Percentiles rank a stretch among this genome's conserved stretches.
Conservation (phyloP, 2,329 filamentous ascomycete species). For the Graphilbum sp. region DNA sequence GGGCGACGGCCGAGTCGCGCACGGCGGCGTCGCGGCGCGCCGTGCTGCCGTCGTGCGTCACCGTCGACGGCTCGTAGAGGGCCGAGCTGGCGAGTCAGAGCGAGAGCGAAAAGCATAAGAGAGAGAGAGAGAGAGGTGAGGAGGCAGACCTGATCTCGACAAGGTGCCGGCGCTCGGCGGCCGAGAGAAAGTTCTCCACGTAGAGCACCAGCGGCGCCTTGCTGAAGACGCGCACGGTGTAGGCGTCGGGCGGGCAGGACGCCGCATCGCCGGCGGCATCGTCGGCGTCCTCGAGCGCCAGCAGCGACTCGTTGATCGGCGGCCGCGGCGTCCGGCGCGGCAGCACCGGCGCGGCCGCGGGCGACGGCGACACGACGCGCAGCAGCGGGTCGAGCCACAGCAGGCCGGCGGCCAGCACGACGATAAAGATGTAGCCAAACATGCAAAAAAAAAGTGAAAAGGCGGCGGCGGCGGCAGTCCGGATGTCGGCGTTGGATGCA, state of each 20-base stretch:
- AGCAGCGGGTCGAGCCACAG: conserved; percentile 27
- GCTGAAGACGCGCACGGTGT: conserved; percentile 30
- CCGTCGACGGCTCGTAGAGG: conserved; percentile 31
- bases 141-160: conserved; percentile 31
- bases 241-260: conserved; percentile 23
- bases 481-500: background rate
- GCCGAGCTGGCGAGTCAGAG: conserved; percentile 23
- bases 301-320: conserved; percentile 30
- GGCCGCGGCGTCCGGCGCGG: conserved; percentile 21
- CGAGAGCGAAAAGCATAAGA: background rate
- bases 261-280: conserved; percentile 1
- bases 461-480: background rate
- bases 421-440: conserved; percentile 26
- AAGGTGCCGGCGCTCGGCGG: conserved; percentile 27
- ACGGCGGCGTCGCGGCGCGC: conserved; percentile 24
- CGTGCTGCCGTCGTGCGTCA: conserved; percentile 28
- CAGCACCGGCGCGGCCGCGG: background rate
- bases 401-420: conserved; percentile 23
- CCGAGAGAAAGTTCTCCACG: conserved; percentile 32
- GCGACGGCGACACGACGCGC: conserved; percentile 15
- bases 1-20: conserved; percentile 34
- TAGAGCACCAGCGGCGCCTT: conserved; percentile 36
- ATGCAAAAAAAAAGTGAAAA: conserved; percentile 13
- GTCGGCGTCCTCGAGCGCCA: conserved; percentile 25
- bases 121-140: background rate